Evolutionary conservation across 2,329 filamentous ascomycete genomes (phyloP), one percentile per base, ranked within the genome.

Genomic region (Verticillium zaregamsianum): DNA sequence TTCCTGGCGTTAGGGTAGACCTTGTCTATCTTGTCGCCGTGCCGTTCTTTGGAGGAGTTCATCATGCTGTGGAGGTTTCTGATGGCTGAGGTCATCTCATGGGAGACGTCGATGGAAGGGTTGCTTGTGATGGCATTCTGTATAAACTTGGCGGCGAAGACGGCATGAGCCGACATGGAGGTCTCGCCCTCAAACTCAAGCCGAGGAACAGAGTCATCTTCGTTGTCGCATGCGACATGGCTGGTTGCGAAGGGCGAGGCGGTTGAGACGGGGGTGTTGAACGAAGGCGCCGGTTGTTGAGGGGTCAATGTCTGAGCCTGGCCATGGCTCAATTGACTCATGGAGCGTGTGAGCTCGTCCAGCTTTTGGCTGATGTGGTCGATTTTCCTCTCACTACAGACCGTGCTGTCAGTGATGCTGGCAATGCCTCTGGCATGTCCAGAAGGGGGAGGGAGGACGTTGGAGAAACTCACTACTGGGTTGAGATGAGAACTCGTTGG

Each of bases 291-390:
- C 9, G 37, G 25, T 12, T 32, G 5, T 11, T 15, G 33, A 20
- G 28, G 17, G n/a, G 57, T 35, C 17, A 31, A n/a, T 28, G 23
- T 25, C 28, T 31, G 35, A 31, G 62, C 59, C 35, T 65, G 58
- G 11, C 68, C 52, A 57, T 65, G 68, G 33, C 63, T 68, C 40
- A 68, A 66, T 57, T 69, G 74, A 61, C 71, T 67, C 45, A 76
- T 69, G n/a, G 75, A 67, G 31, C 68, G 66, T 12, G 73, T 69
- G 17, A 76, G 69, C 1, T 69, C 69, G 61, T 76, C 70, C 3
- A 76, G 70, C 11, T 72, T 70, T 6, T 68, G 71, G 59, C 77
- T 74, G 57, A 77, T 75, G 17, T 69, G 70, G 39, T 77, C 74
- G 25, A 77, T 77, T 65, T 77, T 77, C 56, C 70, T 68, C 59